These are phyloP conservation scores for Talaromyces nanjingensis DNA, from an alignment of 495 filamentous ascomycete genomes.

Conservation along the genomic window DNA sequence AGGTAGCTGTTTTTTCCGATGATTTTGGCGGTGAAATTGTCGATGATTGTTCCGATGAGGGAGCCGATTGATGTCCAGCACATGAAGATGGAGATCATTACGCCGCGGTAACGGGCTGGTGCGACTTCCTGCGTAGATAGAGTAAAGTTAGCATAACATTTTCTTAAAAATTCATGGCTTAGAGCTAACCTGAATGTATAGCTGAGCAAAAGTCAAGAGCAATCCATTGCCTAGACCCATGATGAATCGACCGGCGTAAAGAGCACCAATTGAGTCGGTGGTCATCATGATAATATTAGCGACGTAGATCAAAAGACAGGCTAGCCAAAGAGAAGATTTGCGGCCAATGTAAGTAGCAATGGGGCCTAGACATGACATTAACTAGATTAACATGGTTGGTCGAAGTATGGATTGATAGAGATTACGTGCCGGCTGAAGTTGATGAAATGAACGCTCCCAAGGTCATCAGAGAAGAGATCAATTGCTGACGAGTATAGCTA, in stretches of 20 bases:
- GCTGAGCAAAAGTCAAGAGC: background rate
- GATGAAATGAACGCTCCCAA: slow-evolving; percentile 55
- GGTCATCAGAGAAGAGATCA: slow-evolving; percentile 40
- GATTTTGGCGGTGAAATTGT: slow-evolving; percentile 48
- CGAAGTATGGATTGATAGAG: background rate
- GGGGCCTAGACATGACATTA: background rate
- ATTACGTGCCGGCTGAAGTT: slow-evolving; percentile 34
- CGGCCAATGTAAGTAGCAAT: background rate
- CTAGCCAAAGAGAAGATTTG: background rate
- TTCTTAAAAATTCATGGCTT: background rate
- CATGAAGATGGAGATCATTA: slow-evolving; percentile 44
- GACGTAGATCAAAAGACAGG: background rate
- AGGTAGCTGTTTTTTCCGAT: slow-evolving; percentile 36
- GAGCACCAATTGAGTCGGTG: background rate
- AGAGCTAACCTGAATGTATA: background rate
- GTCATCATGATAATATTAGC: background rate
- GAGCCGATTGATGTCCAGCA: slow-evolving; percentile 44
- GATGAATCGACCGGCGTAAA: background rate
- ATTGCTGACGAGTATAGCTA: slow-evolving; percentile 26
- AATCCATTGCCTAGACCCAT: background rate
- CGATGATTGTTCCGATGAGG: slow-evolving; percentile 55
- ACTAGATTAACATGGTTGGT: background rate
- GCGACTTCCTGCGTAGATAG: slow-evolving; percentile 34
- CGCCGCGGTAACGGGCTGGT: slow-evolving; percentile 43
- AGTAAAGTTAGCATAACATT: background rate